phyloP scores from a whole-genome alignment of 2,329 filamentous ascomycete genomes.

The Penicillium janthinellum region DNA sequence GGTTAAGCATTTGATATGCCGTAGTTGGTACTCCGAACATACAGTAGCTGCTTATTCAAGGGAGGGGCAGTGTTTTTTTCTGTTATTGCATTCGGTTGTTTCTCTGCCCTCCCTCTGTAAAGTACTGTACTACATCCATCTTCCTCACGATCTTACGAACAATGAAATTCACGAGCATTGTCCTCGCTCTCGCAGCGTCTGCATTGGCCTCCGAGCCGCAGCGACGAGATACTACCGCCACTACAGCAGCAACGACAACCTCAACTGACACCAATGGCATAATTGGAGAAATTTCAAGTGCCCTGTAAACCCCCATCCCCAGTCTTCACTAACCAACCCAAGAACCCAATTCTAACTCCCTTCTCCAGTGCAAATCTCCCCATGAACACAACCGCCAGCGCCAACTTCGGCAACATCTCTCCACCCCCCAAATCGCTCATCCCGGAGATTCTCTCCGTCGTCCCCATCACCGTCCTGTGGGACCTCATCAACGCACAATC shows the following conservation, averaged over 20 bases:
- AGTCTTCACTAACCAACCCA: too few species aligned
- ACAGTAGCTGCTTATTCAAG: not conserved
- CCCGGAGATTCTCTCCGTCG: slow-evolving; percentile 33
- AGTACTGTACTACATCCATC: not conserved
- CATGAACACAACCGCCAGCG: slow-evolving; percentile 26
- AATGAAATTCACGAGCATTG: slow-evolving; percentile 20
- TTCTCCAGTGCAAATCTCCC: slow-evolving; percentile 16
- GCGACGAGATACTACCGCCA: slow-evolving; percentile 13
- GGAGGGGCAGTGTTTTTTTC: not conserved
- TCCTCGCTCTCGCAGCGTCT: slow-evolving; percentile 21
- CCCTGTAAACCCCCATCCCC: slow-evolving; percentile 18
- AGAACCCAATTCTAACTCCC: not conserved
- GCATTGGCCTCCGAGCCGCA: slow-evolving; percentile 18
- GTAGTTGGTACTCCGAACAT: not conserved
- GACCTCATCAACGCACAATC: slow-evolving; percentile 33
- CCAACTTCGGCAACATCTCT: slow-evolving; percentile 36
- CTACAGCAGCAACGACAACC: not conserved
- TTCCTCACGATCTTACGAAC: not conserved
- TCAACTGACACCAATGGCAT: slow-evolving; percentile 9
- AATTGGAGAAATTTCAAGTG: slow-evolving; percentile 22
- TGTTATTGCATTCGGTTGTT: not conserved
- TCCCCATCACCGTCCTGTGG: slow-evolving; percentile 34
- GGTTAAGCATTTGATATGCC: slow-evolving; percentile 24
- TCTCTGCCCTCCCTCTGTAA: not conserved
- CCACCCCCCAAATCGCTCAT: slow-evolving; percentile 35